Base-by-base conservation (phyloP, 306 rosid genomes). In the Castanea crenata region DNA sequence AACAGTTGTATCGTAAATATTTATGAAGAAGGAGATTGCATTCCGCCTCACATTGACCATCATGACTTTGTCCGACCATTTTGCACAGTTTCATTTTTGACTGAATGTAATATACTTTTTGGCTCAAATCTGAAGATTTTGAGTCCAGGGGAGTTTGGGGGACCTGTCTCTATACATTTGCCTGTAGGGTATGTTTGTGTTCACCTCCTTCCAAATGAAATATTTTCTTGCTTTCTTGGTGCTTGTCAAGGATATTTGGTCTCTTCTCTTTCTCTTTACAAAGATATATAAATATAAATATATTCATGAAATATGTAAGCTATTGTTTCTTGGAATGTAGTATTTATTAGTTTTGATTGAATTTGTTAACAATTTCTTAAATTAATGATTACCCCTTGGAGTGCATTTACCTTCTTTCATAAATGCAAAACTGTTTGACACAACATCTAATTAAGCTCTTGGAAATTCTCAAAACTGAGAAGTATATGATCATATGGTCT, bases 1-100 rank as follows among this genome's bases (percentile, higher is more conserved):
- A 86, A 92, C 35, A 91, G 96, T 71, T 91, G 93, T 83, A 83
- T 91, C n/a, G 93, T 91, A 23, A 92, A 92, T 55, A 92, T 92
- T 63, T 90, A 88, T 51, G 87, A 92, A 5, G 78, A 84, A 86
- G 94, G 94, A 51, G 90, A 88, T 76, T 92, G 91, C 78, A 92
- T 88, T 82, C 94, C 97, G 19, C 92, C 91, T 64, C 90, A 90
- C 44, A 87, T 92, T 4, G 92, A 90, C 65, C 91, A 90, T 82
- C 91, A 81, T 12, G 94, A 89, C 72, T 92, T 91, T 74, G 55
- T 82, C 23, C 35, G 91, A 69, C 94, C 92, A 2, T 88, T 88
- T 63, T 86, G 84, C 49, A 86, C 89, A 0, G 85, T 91, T 13
- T 89, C 97, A 27, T 76, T 88, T 12, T 67, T 85, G 74, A 73